Evolutionary conservation across 306 rosid genomes (phyloP), one percentile per base, ranked within the genome.

Genomic region (Psophocarpus tetragonolobus): DNA sequence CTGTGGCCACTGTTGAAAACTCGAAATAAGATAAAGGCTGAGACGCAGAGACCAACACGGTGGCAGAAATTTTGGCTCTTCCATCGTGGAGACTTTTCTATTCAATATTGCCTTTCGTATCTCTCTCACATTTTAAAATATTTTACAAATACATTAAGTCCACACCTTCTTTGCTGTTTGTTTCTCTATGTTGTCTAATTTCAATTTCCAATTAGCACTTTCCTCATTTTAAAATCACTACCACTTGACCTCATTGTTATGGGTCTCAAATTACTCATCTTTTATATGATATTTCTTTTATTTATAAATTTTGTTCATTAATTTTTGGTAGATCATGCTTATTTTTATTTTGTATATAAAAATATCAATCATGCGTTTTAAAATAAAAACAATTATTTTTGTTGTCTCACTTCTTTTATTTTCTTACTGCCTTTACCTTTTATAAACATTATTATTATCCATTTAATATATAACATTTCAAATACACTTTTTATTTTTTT

Each of bases 21-120:
- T 90, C 85, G 90, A 81, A 85, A 86, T 69, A 88, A 86, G 91
- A 84, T 87, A 87, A 63, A 85, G 86, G 62, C 23, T 39, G n/a
- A 10, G 41, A 67, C 60, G 68, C 4, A 53, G 29, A 61, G 75
- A 71, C 26, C 65, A 41, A 75, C 62, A 30, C 67, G 6, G 71
- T 38, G 67, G 81, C 71, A 78, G 84, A 83, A 87, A 72, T 72
- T 64, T 79, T 75, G 66, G 39, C 66, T 58, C 63, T 56, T 56
- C 63, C 15, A 21, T 13, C 11, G 38, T 27, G 66, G 66, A 38
- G 21, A 58, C 39, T 29, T 65, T 53, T 63, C 78, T 80, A 74
- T 76, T 35, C 20, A 33, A 64, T 64, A 64, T 35, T 73, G 65
- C 82, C 68, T 47, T 8, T 23, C n/a, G 38, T 70, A 48, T 75